These are phyloP conservation scores for Monoraphidium neglectum DNA, from an alignment of 139 green algal genomes.

Conservation along the genomic window DNA sequence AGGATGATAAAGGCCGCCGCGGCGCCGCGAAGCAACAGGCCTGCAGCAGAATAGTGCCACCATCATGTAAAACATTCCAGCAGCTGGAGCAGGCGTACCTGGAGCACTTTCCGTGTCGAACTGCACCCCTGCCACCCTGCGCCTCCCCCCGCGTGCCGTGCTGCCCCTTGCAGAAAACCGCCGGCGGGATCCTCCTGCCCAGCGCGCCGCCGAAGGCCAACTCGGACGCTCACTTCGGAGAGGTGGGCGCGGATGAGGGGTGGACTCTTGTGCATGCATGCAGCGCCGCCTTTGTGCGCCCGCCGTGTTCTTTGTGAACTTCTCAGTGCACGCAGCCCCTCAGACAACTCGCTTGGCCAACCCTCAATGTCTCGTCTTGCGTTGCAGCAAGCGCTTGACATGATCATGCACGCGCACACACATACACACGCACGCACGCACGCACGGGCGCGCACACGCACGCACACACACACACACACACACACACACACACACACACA, in stretches of 20 bases:
- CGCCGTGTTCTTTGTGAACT: background rate
- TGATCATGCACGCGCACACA: background rate
- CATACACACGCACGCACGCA: background rate
- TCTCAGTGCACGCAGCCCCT: too few species aligned
- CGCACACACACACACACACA: background rate
- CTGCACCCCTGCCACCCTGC: background rate
- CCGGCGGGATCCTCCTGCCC: slow-evolving; percentile 58
- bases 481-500: too few species aligned
- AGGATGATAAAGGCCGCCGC: background rate
- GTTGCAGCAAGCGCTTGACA: background rate
- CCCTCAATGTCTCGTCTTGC: background rate
- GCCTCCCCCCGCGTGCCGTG: background rate
- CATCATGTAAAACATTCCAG: background rate
- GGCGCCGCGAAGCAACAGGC: background rate
- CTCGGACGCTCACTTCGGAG: slow-evolving; percentile 61
- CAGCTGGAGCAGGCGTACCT: background rate
- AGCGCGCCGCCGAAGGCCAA: slow-evolving; percentile 57
- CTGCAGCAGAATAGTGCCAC: background rate
- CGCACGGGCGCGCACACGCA: background rate
- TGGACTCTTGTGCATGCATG: background rate
- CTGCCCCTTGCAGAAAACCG: slow-evolving; percentile 36
- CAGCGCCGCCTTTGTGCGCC: background rate
- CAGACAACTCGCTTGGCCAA: too few species aligned
- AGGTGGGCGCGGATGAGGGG: slow-evolving; percentile 29
- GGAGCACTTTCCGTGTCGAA: background rate